phyloP scores from a whole-genome alignment of 1,139 yeast genomes.

The Scheffersomyces stambukii region DNA sequence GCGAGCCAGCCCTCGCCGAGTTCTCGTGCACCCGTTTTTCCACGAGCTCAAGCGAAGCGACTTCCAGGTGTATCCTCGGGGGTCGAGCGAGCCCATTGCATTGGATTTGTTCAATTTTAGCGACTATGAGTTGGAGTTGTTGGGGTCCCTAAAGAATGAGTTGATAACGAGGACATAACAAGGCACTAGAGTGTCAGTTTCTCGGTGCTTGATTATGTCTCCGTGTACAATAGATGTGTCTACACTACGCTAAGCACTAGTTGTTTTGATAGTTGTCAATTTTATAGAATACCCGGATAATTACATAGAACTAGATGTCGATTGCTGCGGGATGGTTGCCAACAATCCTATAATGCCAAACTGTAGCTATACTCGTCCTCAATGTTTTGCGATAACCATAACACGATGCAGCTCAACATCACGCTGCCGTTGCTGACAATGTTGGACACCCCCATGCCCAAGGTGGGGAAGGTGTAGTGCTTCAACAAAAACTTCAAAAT shows the following conservation, averaged over 20 bases:
- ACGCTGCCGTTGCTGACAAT: constrained; percentile 76
- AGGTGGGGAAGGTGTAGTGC: constrained; percentile 76
- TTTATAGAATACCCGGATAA: too few species aligned
- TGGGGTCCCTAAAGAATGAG: constrained; percentile 42
- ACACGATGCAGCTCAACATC: constrained; percentile 79
- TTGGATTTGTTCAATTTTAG: constrained; percentile 52
- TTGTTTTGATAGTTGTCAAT: too few species aligned
- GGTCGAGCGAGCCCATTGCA: constrained; percentile 35
- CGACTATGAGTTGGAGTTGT: constrained; percentile 46
- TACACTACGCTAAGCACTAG: too few species aligned
- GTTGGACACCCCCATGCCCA: constrained; percentile 92
- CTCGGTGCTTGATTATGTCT: too few species aligned
- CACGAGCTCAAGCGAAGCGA: constrained; percentile 58
- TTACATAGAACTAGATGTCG: too few species aligned
- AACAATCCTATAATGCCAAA: constrained; percentile 54
- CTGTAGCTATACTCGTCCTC: constrained; percentile 96
- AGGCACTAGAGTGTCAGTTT: too few species aligned
- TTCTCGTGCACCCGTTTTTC: constrained; percentile 69
- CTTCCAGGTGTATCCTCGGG: constrained; percentile 58
- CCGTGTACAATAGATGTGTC: too few species aligned
- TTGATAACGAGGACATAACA: too few species aligned
- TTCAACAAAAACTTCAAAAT: constrained; percentile 80
- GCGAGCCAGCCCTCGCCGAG: constrained; percentile 62
- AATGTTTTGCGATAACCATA: constrained; percentile 92
- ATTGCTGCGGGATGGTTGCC: too few species aligned